Percentiles rank a stretch among this genome's conserved stretches.
These are phyloP conservation scores for Epicoccum nigrum DNA, from an alignment of 2,329 filamentous ascomycete genomes.

Conservation along the genomic window DNA sequence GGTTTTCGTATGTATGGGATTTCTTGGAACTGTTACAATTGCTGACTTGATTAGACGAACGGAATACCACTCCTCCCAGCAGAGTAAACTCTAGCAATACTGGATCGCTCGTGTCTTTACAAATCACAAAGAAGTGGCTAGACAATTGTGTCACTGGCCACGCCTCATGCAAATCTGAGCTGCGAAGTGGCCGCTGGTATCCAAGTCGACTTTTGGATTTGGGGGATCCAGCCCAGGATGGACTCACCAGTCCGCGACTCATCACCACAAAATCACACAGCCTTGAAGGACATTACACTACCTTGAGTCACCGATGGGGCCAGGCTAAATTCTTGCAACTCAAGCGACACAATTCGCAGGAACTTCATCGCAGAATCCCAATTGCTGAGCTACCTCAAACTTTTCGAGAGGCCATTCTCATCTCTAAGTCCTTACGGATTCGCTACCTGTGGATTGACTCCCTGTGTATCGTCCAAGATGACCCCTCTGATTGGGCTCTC, in stretches of 20 bases:
- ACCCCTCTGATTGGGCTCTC: background rate
- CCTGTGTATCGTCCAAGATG: background rate
- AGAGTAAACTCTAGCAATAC: background rate
- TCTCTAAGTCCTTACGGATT: background rate
- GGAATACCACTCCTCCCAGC: background rate
- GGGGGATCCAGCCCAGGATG: background rate
- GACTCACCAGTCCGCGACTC: background rate
- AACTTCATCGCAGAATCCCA: background rate
- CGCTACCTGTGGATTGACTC: background rate
- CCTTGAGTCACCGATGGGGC: background rate
- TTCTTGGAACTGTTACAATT: background rate
- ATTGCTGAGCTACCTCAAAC: background rate
- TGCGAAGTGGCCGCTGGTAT: background rate
- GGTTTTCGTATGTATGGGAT: background rate
- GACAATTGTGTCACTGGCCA: background rate
- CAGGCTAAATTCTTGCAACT: background rate
- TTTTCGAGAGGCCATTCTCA: background rate
- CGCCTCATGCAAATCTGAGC: background rate
- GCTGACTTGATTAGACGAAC: background rate
- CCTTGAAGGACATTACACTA: background rate
- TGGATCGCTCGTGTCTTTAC: background rate
- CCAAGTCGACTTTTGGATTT: background rate
- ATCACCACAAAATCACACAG: background rate
- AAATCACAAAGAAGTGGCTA: background rate
- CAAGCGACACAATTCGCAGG: background rate